Evolutionary conservation across 1,139 yeast species (phyloP).

Genomic region (Hyphopichia khmerensis): DNA sequence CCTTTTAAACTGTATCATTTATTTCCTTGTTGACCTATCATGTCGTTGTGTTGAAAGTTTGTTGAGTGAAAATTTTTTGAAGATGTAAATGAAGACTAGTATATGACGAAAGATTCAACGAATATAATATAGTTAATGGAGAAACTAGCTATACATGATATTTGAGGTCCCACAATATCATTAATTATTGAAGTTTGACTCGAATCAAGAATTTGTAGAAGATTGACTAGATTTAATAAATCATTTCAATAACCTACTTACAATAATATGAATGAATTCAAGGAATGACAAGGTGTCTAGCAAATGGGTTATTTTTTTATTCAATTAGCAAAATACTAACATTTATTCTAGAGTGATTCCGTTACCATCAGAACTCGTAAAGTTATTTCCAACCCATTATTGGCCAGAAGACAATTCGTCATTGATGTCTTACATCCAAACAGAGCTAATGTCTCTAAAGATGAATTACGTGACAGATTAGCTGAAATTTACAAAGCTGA

Average conservation of each 20-base stretch:
- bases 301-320: too few species aligned
- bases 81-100: neutral
- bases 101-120: too few species aligned
- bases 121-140: too few species aligned
- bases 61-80: neutral
- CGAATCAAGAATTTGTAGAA: too few species aligned
- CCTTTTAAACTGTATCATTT: too few species aligned
- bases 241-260: too few species aligned
- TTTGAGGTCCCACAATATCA: too few species aligned
- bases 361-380: slow-evolving; percentile 99
- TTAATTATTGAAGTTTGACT: too few species aligned
- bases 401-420: slow-evolving; percentile 99
- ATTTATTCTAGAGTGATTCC: slow-evolving; percentile 76
- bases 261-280: neutral
- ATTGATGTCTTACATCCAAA: slow-evolving; percentile 99
- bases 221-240: too few species aligned
- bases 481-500: slow-evolving; percentile 97
- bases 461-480: slow-evolving; percentile 97
- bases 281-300: too few species aligned
- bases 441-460: slow-evolving; percentile 99
- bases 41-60: neutral
- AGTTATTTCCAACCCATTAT: slow-evolving; percentile 99
- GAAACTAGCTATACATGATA: too few species aligned
- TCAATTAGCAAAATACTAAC: slow-evolving; percentile 37
- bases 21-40: neutral